Evolutionary conservation across 2,329 filamentous ascomycete species (phyloP), one percentile per base, ranked within the genome.

Genomic region (Aspergillus uvarum): DNA sequence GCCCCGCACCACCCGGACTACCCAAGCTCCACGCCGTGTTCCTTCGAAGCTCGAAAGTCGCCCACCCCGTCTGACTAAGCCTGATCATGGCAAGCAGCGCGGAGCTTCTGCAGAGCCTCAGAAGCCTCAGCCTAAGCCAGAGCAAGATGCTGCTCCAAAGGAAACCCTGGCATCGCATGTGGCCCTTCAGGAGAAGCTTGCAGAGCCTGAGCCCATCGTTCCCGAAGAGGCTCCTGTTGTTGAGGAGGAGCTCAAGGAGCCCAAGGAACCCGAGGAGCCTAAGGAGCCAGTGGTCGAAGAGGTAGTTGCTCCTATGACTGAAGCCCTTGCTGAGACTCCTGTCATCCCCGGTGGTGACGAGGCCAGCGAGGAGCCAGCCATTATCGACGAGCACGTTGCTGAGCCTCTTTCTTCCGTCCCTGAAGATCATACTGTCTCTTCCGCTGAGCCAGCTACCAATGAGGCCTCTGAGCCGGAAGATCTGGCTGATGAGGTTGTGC

Each of bases 1-100:
- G 38, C 74, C 78, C 5, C 73, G 72, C 58, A 47, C 65, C 22
- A 63, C 63, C 19, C 65, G 66, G 35, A 51, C 67, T 16, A 58
- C 70, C 48, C 62, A 64, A 22, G 63, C 70, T 38, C 63, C 67
- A 16, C 66, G 67, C 31, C 65, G 65, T 47, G 68, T 67, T 10
- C 62, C 63, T 42, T 68, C 65, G 10, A 74, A 67, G 58, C 54
- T 63, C 10, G 60, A 69, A 7, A 67, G 68, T 8, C 68, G 65
- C n/a, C 44, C 58, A 14, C 26, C 59, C 7, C 58, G 62, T 14
- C 64, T 65, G 2, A 63, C 68, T n/a, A 69, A 61, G 49, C 67
- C 68, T 32, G 71, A 68, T 24, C 58, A 47, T n/a, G 53, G 42
- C 16, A 55, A 55, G 53, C 53, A 48, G 42, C 53, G 21, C 14